Evolutionary conservation across 2,329 filamentous ascomycete genomes (phyloP).

Genomic region (Colletotrichum australisinense): DNA sequence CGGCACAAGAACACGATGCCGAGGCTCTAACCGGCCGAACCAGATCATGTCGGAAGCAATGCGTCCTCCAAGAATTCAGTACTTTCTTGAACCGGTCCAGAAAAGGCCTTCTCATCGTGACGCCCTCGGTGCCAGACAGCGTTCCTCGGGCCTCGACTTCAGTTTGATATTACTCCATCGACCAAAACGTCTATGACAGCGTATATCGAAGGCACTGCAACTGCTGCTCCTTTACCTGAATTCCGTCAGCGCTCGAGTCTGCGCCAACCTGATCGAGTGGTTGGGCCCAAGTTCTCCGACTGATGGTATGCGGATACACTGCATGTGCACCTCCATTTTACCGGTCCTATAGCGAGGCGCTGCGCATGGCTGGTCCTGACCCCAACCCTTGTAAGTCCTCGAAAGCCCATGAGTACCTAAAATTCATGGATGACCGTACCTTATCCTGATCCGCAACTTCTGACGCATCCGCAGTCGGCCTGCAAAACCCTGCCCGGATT

Average conservation of each 20-base stretch:
- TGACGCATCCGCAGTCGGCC: background rate
- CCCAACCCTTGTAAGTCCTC: conserved; percentile 30
- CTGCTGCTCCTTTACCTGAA: background rate
- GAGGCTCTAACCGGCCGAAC: background rate
- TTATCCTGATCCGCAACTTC: background rate
- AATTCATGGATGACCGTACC: conserved; percentile 31
- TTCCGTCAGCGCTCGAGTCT: background rate
- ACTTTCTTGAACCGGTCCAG: background rate
- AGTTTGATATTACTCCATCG: background rate
- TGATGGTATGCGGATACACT: conserved; percentile 12
- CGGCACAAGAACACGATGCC: background rate
- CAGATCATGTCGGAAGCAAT: conserved; percentile 2
- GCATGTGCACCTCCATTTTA: conserved; percentile 41
- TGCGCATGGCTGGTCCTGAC: conserved; percentile 47
- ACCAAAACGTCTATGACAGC: background rate
- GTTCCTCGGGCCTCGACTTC: background rate
- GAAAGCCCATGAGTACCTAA: conserved; percentile 30
- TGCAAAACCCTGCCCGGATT: background rate
- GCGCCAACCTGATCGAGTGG: background rate
- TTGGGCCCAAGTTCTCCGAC: background rate
- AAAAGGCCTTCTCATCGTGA: background rate
- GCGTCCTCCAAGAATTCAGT: background rate
- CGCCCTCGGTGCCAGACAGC: background rate
- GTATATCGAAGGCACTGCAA: background rate
- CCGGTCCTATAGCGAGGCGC: conserved; percentile 44